Base-by-base conservation (phyloP, 2,329 filamentous ascomycete species). In the Orbilia brochopaga region DNA sequence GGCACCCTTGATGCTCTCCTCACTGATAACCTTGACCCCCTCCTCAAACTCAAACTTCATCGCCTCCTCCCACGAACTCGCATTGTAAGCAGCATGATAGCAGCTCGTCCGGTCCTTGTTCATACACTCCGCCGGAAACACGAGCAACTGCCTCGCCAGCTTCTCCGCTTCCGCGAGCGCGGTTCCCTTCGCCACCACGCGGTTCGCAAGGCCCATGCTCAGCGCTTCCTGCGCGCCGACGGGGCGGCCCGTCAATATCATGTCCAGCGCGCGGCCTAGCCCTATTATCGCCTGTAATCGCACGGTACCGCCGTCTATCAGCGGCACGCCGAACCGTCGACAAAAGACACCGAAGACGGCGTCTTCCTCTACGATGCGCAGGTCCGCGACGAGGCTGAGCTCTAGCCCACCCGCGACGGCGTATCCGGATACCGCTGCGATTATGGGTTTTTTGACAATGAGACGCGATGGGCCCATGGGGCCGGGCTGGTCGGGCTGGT, bases 191-290 rank as follows among this genome's bases (percentile, higher is more conserved):
- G 80, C 79, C 1, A 97, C 91, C 27, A 97, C 81, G 17, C 93
- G 84, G 80, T 97, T 92, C 52, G 90, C 93, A 32, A 99, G 0
- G 93, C 94, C 17, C 97, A 81, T 79, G 0, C 94, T 93, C 80
- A 96, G 96, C 0, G 94, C 91, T 81, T 97, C 94, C 1, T 89
- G 82, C 0, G 87, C 93, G 5, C 85, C 84, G 13, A 99, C 90
- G 0, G 80, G 75, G 0, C 83, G 78, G 0, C 85, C 84, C 0
- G 85, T 86, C 3, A 86, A 78, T 15, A 86, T 84, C 81, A 86
- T 83, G 76, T 86, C 85, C 61, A 86, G 72, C 0, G 85, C 84
- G 1, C 83, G 76, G 0, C 83, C 83, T 0, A 86, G 78, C 0
- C 85, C 84, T 21, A 86, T 77, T 50, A 85, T 79, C 0, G 79